Evolutionary conservation across 164 flowering plant species (phyloP).

Genomic region (Vitis labrusca): DNA sequence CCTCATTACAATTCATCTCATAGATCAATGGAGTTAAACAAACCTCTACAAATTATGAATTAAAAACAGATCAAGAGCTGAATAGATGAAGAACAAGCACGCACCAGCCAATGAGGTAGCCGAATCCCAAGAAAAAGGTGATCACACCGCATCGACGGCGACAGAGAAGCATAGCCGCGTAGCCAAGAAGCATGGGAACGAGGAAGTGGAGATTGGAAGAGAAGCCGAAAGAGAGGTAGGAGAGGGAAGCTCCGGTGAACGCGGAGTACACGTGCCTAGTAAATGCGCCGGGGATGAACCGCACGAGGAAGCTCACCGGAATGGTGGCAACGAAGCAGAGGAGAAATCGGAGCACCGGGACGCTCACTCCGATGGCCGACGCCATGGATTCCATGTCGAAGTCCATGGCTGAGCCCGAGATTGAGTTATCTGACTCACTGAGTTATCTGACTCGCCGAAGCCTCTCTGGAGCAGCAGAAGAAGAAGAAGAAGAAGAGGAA

Average conservation of each 20-base stretch:
- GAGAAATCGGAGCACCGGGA: slow-evolving; percentile 77
- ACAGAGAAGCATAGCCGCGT: slow-evolving; percentile 71
- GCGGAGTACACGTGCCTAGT: slow-evolving; percentile 68
- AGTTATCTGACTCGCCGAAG: too few relatives aligned
- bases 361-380: slow-evolving; percentile 68
- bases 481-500: too few relatives aligned
- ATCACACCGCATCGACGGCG: slow-evolving; percentile 71
- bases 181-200: slow-evolving; percentile 79
- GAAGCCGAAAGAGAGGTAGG: slow-evolving; percentile 85
- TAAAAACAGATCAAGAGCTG: not conserved
- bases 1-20: too few relatives aligned
- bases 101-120: slow-evolving; percentile 93
- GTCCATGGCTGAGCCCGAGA: slow-evolving; percentile 12
- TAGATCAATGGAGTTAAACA: too few relatives aligned
- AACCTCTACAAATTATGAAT: too few relatives aligned
- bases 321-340: slow-evolving; percentile 89
- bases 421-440: not conserved
- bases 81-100: not conserved
- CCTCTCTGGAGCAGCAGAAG: too few relatives aligned
- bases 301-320: slow-evolving; percentile 71
- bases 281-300: slow-evolving; percentile 64
- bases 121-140: slow-evolving; percentile 80
- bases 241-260: slow-evolving; percentile 63
- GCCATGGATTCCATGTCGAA: slow-evolving; percentile 71
- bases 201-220: slow-evolving; percentile 91